A percentile compares a stretch with the other conserved stretches of the same genome.
phyloP scores from a whole-genome alignment of 1,284 basidiomycete genomes.

The Psilocybe mexicana region DNA sequence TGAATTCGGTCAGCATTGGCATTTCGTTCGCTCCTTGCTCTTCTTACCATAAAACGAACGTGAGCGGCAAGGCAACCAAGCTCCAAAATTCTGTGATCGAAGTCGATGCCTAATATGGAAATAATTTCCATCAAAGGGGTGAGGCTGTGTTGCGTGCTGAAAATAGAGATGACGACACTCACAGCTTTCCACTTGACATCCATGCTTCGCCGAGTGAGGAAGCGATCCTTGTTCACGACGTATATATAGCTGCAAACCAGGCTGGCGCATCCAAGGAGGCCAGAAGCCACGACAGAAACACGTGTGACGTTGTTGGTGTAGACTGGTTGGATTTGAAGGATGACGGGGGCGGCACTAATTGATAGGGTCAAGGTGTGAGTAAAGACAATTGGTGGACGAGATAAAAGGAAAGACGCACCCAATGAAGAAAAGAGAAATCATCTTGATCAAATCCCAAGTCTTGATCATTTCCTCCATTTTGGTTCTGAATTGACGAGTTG shows the following conservation, averaged over 20 bases:
- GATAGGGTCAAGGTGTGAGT: background rate
- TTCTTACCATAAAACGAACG: slow-evolving; percentile 8
- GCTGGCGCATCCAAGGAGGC: slow-evolving; percentile 3
- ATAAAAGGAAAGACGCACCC: background rate
- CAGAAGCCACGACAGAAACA: background rate
- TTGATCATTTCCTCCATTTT: background rate
- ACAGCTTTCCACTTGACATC: slow-evolving; percentile 4
- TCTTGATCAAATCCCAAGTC: slow-evolving; percentile 1
- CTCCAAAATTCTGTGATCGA: background rate
- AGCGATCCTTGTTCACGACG: slow-evolving; percentile 1
- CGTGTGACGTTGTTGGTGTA: background rate
- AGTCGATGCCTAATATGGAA: background rate
- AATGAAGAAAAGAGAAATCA: slow-evolving; percentile 1
- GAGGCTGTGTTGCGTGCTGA: background rate
- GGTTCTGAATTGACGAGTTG: background rate
- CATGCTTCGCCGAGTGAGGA: background rate
- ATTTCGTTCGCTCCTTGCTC: background rate
- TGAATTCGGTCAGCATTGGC: too few species aligned
- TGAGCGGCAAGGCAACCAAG: slow-evolving; percentile 3
- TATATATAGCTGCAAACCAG: slow-evolving; percentile 5
- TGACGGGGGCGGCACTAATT: slow-evolving; percentile 3
- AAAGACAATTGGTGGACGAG: background rate
- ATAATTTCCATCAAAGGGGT: background rate
- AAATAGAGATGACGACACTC: background rate
- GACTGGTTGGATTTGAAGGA: slow-evolving; percentile 7